Evolutionary conservation across 345 rosid genomes (phyloP), one percentile per base, ranked within the genome.

Genomic region (Acer campestre): DNA sequence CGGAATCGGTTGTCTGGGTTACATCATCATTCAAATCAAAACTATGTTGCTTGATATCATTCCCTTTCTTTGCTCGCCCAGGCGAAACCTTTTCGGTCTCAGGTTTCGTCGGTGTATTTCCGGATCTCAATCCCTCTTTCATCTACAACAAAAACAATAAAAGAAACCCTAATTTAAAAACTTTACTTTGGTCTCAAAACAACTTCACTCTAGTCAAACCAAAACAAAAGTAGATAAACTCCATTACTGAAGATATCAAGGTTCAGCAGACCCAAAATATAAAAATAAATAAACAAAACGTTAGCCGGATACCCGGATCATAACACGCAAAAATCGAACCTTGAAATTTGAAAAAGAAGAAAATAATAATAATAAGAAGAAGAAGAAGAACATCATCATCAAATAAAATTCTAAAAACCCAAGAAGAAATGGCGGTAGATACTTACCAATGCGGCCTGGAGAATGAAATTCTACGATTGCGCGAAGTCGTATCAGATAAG

Each of bases 71-170:
- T 74, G 58, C 74, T 56, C 18, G 55, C 44, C 64, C 22, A 1
- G 79, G 67, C 25, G 61, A 72, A 53, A 62, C 53, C 75, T 85
- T 71, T 62, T 72, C 75, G 70, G 16, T 61, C 70, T 82, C 85
- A 20, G 74, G 76, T 62, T 77, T 77, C 31, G 17, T 74, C 69
- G 7, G 38, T 55, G 66, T 64, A 77, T 67, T 61, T 18, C 74
- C 76, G 11, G 91, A 87, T 78, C 89, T 76, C 88, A 86, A 68
- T 12, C 86, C 84, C 61, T 77, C 76, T 66, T 67, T 82, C 92
- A 91, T 83, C 75, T 63, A 68, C 73, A 29, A 58, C 73, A 59
- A 67, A 75, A 76, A 42, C 77, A 49, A 7, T 16, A 49, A 71
- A 16, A 38, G 44, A 75, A 59, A 65, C 80, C 82, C 68, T 66